Percentiles rank a stretch among this genome's conserved stretches.
These are phyloP conservation scores for Eucalyptus virginea DNA, from an alignment of 345 rosid species.

Conservation along the genomic window DNA sequence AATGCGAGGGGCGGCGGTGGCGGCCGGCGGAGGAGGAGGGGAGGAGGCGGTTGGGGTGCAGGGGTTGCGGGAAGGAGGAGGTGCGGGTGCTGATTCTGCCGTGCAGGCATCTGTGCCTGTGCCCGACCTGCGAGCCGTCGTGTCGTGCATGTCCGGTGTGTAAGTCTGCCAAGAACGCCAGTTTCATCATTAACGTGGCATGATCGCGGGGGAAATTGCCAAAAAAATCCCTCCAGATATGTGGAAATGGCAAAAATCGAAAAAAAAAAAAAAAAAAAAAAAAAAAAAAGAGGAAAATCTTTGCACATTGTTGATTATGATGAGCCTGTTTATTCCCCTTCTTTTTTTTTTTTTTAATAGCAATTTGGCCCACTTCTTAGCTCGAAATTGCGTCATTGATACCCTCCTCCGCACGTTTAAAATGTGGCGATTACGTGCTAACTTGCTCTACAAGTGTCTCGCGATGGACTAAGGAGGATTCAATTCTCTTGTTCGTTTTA, in stretches of 20 bases:
- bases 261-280: not conserved
- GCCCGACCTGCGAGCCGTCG: not conserved
- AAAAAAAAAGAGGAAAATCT: not conserved
- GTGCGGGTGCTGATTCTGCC: slow-evolving; percentile 2
- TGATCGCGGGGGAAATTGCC: not conserved
- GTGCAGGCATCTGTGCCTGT: slow-evolving; percentile 1
- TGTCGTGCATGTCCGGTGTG: not conserved
- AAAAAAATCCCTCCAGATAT: not conserved
- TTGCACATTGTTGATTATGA: not conserved
- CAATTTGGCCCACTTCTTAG: not conserved
- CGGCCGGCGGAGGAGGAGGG: not conserved
- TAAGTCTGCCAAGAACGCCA: not conserved
- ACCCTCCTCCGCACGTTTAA: no score
- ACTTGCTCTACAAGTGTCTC: not conserved
- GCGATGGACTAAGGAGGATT: not conserved
- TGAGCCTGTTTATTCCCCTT: not conserved
- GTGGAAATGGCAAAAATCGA: not conserved
- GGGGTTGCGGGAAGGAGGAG: not conserved
- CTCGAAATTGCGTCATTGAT: not conserved
- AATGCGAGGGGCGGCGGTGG: not conserved
- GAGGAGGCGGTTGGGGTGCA: not conserved
- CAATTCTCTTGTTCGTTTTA: not conserved
- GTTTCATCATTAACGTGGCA: not conserved
- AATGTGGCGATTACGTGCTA: not conserved
- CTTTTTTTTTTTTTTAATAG: rapidly evolving